These are phyloP conservation scores for Saccharomycopsis lassenensis DNA, from an alignment of 805 yeast genomes.

Conservation along the genomic window DNA sequence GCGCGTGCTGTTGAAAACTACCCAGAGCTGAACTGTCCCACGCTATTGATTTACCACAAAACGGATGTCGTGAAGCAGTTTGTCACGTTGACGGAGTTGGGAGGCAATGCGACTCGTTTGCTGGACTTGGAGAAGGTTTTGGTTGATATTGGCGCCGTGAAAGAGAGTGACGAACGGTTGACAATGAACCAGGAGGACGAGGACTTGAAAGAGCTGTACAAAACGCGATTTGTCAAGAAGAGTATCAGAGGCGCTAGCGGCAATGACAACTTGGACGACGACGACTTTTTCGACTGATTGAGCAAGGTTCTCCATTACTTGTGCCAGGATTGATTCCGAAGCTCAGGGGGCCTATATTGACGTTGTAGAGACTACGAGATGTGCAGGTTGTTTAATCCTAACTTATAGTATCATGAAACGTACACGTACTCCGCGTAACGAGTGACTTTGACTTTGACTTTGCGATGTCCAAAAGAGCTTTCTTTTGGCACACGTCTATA, in stretches of 20 bases:
- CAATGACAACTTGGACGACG: slow-evolving; percentile 30
- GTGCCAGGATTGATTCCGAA: background rate
- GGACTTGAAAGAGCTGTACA: slow-evolving; percentile 41
- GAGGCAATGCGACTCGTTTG: slow-evolving; percentile 67
- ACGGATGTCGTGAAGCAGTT: slow-evolving; percentile 71
- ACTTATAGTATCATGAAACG: too few relatives aligned
- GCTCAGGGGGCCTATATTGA: too few relatives aligned
- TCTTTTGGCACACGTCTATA: background rate
- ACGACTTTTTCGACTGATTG: slow-evolving; percentile 35
- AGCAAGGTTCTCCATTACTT: background rate
- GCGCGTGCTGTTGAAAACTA: slow-evolving; percentile 85
- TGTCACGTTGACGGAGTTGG: slow-evolving; percentile 69
- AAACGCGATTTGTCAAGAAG: slow-evolving; percentile 45
- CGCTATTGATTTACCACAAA: slow-evolving; percentile 70
- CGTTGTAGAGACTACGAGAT: too few relatives aligned
- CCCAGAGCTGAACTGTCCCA: slow-evolving; percentile 87
- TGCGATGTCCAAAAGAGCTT: too few relatives aligned
- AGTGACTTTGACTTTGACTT: too few relatives aligned
- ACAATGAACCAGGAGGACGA: slow-evolving; percentile 48
- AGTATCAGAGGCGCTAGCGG: slow-evolving; percentile 35
- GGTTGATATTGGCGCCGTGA: slow-evolving; percentile 56
- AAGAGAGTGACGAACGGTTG: slow-evolving; percentile 57
- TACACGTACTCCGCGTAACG: too few relatives aligned
- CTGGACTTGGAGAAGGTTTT: slow-evolving; percentile 66
- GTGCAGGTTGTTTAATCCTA: too few relatives aligned